Base-by-base conservation (phyloP, 2,329 filamentous ascomycete species). In the Aspergillus glaucus region DNA sequence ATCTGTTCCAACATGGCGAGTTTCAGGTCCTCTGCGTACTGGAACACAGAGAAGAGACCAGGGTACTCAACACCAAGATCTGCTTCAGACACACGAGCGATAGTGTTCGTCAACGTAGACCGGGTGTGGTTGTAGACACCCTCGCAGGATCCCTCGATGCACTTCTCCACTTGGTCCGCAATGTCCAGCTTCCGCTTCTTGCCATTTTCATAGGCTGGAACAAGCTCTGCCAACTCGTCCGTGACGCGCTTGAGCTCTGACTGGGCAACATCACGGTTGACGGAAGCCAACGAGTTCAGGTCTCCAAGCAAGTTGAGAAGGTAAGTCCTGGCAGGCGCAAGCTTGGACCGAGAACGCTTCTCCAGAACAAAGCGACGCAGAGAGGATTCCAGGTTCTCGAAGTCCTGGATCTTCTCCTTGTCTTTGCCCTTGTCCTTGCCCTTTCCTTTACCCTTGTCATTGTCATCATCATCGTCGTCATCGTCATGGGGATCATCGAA, bases 311-410 rank as follows among this genome's bases (percentile, higher is more conserved):
- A 86, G 67, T 98, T 98, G 60, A 95, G 76, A 1, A 98, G 81
- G 64, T 98, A 98, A 2, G 92, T 97, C 70, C 90, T 91, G 6
- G 93, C 93, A 4, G 93, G 93, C 1, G 93, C 92, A 51, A 98
- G 79, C 73, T 98, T 98, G 7, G 93, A 97, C 26, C 90, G 83
- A 43, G 93, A 90, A 48, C 93, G 83, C 76, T 97, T 97, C 66
- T 98, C 93, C 22, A 98, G 78, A 6, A 98, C 93, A 59, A 98
- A 98, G 41, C 91, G 84, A 50, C 93, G 82, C 34, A 98, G 71
- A 3, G 93, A 93, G 56, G 88, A 82, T 68, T 98, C 93, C 4
- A 98, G 78, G 46, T 86, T 85, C 62, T 92, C 86, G 64, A 98
- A 98, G 61, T 97, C 91, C 50, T 85, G 82, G 9, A 91, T 77